Conservation (phyloP, 169 alveolate species). For the Plasmodium sp. region DNA sequence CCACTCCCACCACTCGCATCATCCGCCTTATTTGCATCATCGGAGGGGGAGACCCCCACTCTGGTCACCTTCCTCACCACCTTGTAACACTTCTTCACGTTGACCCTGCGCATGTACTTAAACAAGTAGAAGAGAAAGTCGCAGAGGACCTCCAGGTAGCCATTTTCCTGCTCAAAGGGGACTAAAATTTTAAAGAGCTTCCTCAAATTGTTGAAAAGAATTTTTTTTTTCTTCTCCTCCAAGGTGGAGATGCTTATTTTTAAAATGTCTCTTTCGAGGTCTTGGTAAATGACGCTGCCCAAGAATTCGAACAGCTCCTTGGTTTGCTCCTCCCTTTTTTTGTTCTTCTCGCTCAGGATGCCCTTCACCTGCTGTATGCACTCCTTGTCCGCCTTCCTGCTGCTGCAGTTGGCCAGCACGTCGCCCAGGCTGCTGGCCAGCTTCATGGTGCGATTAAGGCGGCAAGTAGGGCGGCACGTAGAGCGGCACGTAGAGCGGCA, state of each 20-base stretch:
- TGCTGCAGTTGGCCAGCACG: neutral
- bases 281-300: neutral
- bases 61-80: neutral
- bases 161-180: neutral
- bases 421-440: neutral
- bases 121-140: constrained; percentile 48
- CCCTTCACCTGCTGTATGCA: neutral
- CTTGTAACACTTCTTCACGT: constrained; percentile 35
- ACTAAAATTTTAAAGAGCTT: constrained; percentile 12
- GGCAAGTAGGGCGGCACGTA: neutral
- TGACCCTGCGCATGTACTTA: constrained; percentile 46
- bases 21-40: too few relatives aligned
- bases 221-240: constrained; percentile 19
- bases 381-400: neutral
- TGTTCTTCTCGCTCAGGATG: neutral
- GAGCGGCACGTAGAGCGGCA: neutral
- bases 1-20: neutral
- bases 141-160: neutral
- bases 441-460: neutral
- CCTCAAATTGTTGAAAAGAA: constrained; percentile 25
- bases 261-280: constrained; percentile 21
- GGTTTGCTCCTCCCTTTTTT: constrained; percentile 1
- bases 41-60: neutral
- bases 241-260: neutral
- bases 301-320: constrained; percentile 19